Evolutionary conservation across 805 yeast species (phyloP), one percentile per base, ranked within the genome.

Genomic region (Spathaspora arborariae): DNA sequence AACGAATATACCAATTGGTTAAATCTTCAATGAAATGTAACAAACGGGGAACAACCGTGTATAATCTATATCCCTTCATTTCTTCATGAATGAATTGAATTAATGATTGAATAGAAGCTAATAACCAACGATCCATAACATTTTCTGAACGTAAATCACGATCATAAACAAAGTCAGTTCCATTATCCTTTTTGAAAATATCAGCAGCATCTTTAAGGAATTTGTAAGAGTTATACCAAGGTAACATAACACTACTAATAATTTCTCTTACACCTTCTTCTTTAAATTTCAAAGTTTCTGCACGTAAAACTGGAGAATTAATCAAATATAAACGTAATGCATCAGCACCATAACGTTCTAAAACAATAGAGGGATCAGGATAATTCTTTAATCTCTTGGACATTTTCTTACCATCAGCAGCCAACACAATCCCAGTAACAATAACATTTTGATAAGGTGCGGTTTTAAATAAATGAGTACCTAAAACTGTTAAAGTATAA

Each of bases 211-310:
- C 97, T 62, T 91, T 96, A 75, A 91, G 85, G 76, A 94, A 94
- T 70, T 92, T 94, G 79, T 76, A 92, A 24, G 97, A 88, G 75
- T 94, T 94, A 90, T 92, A 94, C 99, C 98, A 95, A 59, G 99
- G 99, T 60, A 94, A 77, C 62, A 92, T 74, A 39, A 94, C 99
- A 70, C 91, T 88, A 27, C 97, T 85, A 37, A 94, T 95, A 63
- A 94, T 96, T 70, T 94, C 99, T 62, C 90, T 89, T 37, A 94
- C 99, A 74, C 99, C 99, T 65, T 92, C 98, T 73, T 94, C 99
- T 70, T 90, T 91, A 78, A 94, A 94, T 64, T 90, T 88, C 78
- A 94, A 79, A 44, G 97, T 83, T 74, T 94, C 99, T 40, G 98
- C 99, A 60, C 94, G 86, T 64, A 94, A 78, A 6, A 95, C 97